Percentiles rank a stretch among this genome's conserved stretches.
phyloP scores from a whole-genome alignment of 2,329 filamentous ascomycete genomes.

The Cucurbitaria berberidis region DNA sequence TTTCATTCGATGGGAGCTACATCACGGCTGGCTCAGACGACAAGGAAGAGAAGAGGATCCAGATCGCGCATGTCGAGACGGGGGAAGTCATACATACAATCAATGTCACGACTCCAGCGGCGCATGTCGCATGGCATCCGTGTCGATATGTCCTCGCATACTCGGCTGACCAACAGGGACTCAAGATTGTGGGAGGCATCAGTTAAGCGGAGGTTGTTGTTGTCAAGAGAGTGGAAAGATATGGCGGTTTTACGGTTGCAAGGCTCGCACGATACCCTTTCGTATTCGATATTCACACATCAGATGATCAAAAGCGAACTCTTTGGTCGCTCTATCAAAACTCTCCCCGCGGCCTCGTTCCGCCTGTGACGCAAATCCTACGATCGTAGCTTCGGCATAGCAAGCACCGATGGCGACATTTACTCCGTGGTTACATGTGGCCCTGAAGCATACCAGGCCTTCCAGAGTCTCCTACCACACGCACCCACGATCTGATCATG shows the following conservation, averaged over 20 bases:
- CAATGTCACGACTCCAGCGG: constrained; percentile 69
- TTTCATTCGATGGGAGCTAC: constrained; percentile 79
- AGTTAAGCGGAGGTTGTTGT: constrained; percentile 17
- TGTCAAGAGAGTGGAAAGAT: not conserved
- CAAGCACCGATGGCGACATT: constrained; percentile 11
- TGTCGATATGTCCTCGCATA: constrained; percentile 77
- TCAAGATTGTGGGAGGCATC: constrained; percentile 69
- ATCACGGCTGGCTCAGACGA: constrained; percentile 77
- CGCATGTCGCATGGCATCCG: constrained; percentile 77
- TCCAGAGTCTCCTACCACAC: not conserved
- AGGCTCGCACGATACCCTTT: constrained; percentile 26
- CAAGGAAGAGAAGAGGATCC: constrained; percentile 72
- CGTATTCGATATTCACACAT: constrained; percentile 2
- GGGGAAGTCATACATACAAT: constrained; percentile 75
- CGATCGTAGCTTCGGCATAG: constrained; percentile 8
- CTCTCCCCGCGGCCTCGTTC: constrained; percentile 5
- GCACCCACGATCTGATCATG: constrained; percentile 32
- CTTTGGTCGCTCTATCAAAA: not conserved
- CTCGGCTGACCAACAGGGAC: constrained; percentile 65
- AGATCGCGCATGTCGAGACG: constrained; percentile 74
- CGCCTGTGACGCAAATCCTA: constrained; percentile 18
- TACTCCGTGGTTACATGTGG: not conserved
- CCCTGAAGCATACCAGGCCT: not conserved
- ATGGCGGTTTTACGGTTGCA: constrained; percentile 6
- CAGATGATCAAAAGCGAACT: not conserved